Conservation (phyloP, 345 rosid genomes). For the Pugionium dolabratum region DNA sequence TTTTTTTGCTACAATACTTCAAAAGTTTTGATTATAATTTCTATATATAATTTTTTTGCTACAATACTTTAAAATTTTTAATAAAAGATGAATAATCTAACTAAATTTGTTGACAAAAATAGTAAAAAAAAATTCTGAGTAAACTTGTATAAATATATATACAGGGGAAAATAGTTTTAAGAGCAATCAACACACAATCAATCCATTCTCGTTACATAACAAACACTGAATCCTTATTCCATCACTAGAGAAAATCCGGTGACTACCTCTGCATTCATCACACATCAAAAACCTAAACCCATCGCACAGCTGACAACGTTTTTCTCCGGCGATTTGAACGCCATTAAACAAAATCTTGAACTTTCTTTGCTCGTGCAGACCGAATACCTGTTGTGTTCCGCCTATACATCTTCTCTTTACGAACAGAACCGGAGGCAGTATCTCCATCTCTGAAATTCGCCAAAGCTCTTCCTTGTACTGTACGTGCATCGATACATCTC, state of each 20-base stretch:
- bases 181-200: slow-evolving; percentile 66
- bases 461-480: slow-evolving; percentile 73
- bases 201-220: slow-evolving; percentile 84
- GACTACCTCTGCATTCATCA: slow-evolving; percentile 70
- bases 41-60: too few relatives aligned
- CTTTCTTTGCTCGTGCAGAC: slow-evolving; percentile 76
- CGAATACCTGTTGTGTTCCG: slow-evolving; percentile 70
- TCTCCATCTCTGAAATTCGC: slow-evolving; percentile 45
- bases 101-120: too few relatives aligned
- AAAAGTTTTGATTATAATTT: too few relatives aligned
- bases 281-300: slow-evolving; percentile 75
- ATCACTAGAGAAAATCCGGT: slow-evolving; percentile 42
- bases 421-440: slow-evolving; percentile 77
- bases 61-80: too few relatives aligned
- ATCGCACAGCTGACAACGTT: slow-evolving; percentile 51
- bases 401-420: slow-evolving; percentile 77
- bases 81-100: too few relatives aligned
- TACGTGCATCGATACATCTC: slow-evolving; percentile 82
- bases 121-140: too few relatives aligned
- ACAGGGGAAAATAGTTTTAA: slow-evolving; percentile 8
- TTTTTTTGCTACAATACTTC: too few relatives aligned
- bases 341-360: slow-evolving; percentile 58
- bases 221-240: slow-evolving; percentile 50
- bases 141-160: background rate
- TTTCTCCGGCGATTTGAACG: slow-evolving; percentile 44